Conservation (phyloP, 2,329 filamentous ascomycete species). For the Talaromyces sp. region DNA sequence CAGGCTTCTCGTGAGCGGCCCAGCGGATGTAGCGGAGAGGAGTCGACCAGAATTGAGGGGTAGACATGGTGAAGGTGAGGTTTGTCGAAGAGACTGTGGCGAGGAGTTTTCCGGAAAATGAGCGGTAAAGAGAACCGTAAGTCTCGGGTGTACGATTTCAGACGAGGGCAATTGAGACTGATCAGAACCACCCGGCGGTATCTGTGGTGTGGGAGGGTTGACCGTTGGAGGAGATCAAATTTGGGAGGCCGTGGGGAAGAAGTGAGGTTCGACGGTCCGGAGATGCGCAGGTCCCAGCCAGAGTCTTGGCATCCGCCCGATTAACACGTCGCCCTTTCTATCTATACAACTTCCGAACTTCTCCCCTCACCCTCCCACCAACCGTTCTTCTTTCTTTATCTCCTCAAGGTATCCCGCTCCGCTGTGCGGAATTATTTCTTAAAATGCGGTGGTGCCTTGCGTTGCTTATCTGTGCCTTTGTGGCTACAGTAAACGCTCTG, state of each 20-base stretch:
- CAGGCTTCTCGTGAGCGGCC: conserved; percentile 84
- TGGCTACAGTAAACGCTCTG: conserved; percentile 61
- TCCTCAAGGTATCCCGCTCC: conserved; percentile 25
- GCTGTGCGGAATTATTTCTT: conserved; percentile 37
- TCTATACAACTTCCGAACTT: conserved; percentile 26
- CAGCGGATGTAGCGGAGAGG: conserved; percentile 86
- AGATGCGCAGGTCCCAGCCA: conserved; percentile 27
- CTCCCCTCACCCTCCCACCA: conserved; percentile 12
- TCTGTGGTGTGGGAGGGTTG: neutral
- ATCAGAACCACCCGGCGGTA: conserved; percentile 8
- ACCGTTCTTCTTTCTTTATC: conserved; percentile 18
- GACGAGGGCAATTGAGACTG: conserved; percentile 2
- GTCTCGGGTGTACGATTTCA: conserved; percentile 3
- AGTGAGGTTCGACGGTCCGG: conserved; percentile 33
- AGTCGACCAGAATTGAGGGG: conserved; percentile 78
- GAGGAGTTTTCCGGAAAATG: conserved; percentile 24
- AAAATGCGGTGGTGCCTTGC: conserved; percentile 77
- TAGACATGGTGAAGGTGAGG: conserved; percentile 46
- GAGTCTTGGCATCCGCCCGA: conserved; percentile 43
- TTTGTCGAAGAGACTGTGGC: conserved; percentile 22
- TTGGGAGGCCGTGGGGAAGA: conserved; percentile 30
- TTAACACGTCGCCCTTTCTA: conserved; percentile 49
- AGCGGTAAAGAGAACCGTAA: conserved; percentile 4
- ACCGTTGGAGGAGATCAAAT: conserved; percentile 22
- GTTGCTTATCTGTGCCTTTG: conserved; percentile 67